Percentiles rank a stretch among this genome's conserved stretches.
Evolutionary conservation across 2,329 filamentous ascomycete species (phyloP).

Genomic region (Thermoascus crustaceus): DNA sequence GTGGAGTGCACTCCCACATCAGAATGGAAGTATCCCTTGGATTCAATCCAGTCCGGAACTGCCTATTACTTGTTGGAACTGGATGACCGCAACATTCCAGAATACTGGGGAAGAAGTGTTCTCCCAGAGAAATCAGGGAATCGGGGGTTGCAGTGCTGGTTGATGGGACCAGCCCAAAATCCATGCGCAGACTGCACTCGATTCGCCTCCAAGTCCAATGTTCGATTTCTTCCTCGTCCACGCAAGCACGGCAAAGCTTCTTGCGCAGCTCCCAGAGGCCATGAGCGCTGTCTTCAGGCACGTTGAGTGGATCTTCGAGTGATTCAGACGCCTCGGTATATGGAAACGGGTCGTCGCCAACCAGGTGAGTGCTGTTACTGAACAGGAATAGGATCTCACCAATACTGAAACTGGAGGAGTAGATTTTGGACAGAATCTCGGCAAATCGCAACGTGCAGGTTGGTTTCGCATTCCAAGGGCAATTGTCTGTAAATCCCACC

Average conservation of each 20-base stretch:
- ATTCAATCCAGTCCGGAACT: too few species aligned
- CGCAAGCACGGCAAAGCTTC: background rate
- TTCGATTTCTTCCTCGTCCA: background rate
- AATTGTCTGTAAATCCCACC: background rate
- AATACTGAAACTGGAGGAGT: background rate
- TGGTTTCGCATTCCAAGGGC: background rate
- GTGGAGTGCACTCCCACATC: background rate
- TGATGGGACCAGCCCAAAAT: background rate
- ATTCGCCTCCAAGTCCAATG: background rate
- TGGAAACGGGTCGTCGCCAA: background rate
- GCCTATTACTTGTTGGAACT: too few species aligned
- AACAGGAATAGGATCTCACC: background rate
- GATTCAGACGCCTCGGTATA: background rate
- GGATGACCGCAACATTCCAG: too few species aligned
- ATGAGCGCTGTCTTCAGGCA: background rate
- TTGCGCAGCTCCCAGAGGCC: background rate
- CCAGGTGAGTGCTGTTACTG: background rate
- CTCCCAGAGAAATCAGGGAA: background rate
- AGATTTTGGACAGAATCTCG: background rate
- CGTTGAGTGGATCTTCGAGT: background rate
- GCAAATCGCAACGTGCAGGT: background rate
- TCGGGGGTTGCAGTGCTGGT: background rate
- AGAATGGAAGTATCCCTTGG: background rate
- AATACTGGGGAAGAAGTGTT: too few species aligned
- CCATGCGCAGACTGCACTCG: background rate